Percentiles rank a stretch among this genome's conserved stretches.
phyloP scores from a whole-genome alignment of 352 stramenopile species.

The Aphanomyces astaci region DNA sequence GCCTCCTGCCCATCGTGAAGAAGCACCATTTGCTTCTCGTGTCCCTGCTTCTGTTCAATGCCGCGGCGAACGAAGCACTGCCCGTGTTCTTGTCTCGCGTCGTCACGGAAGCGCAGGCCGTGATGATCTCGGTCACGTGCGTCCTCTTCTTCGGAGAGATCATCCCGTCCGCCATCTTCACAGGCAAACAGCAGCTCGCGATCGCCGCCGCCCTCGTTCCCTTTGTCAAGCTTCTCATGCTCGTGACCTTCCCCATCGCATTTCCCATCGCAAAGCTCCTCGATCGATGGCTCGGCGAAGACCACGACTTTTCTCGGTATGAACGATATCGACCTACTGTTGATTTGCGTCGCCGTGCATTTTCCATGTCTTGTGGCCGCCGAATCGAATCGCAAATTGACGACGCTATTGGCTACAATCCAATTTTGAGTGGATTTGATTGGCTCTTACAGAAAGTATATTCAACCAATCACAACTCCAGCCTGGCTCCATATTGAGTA shows the following conservation, averaged over 20 bases:
- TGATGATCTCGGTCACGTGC: constrained; percentile 75
- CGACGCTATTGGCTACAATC: too few relatives aligned
- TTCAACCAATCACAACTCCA: too few relatives aligned
- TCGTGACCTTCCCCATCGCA: constrained; percentile 56
- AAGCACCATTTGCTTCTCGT: constrained; percentile 73
- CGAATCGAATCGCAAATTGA: too few relatives aligned
- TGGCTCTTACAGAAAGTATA: too few relatives aligned
- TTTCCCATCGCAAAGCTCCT: constrained; percentile 61
- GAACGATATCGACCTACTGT: too few relatives aligned
- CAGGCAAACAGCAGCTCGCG: constrained; percentile 62
- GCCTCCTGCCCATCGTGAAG: constrained; percentile 55
- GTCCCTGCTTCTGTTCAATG: constrained; percentile 77
- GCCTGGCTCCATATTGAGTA: too few relatives aligned
- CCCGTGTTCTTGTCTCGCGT: constrained; percentile 67
- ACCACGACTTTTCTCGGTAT: constrained; percentile 32
- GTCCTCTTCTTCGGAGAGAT: constrained; percentile 87
- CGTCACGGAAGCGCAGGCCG: constrained; percentile 37
- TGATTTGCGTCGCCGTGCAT: too few relatives aligned
- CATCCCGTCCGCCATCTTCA: constrained; percentile 80
- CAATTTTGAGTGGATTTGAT: too few relatives aligned
- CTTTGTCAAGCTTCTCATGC: constrained; percentile 53
- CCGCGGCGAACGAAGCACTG: constrained; percentile 65
- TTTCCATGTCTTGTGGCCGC: too few relatives aligned
- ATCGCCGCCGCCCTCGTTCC: constrained; percentile 48
- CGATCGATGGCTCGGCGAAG: constrained; percentile 46